Base-by-base conservation (phyloP, 2,329 filamentous ascomycete genomes). In the Aureobasidium sp. region DNA sequence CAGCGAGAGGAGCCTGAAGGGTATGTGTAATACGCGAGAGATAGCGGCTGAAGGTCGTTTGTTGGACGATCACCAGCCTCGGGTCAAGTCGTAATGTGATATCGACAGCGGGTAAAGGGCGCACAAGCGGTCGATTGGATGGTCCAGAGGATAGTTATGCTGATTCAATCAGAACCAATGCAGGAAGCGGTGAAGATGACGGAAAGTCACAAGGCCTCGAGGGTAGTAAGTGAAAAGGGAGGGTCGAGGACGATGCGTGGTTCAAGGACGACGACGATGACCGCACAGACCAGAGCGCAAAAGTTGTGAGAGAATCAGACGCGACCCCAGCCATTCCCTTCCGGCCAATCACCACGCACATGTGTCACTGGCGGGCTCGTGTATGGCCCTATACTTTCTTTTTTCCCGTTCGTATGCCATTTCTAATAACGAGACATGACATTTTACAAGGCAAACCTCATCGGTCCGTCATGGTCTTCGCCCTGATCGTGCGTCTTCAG, bases 291-390 rank as follows among this genome's bases (percentile, higher is more conserved):
- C 42, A 25, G 39, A 42, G 25, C 34, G 50, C 50, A 21, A 54
- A 54, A 41, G 51, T 44, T 55, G 51, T 44, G 50, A 32, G 51
- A 55, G 51, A 55, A 55, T 34, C 25, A 53, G 49, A 21, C 51
- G 27, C 51, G 29, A 55, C 51, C 39, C 53, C 53, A 45, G 53
- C 53, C 53, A 44, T 57, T 11, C 37, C n/a, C 8, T 16, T 48
- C 2, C 45, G 47, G 41, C 54, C 54, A 58, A 58, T 58, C 54
- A 37, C 25, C 5, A n/a, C 8, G 9, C 54, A 47, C 54, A 34
- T 47, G 54, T 58, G 54, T 58, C 54, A 58, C 54, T 39, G 25
- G 11, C 36, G 42, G 37, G 37, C 53, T 57, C 54, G 41, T 58
- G 6, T 47, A 36, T 14, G 10, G 48, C 37, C 27, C 27, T 21